A percentile compares a stretch with the other conserved stretches of the same genome.
These are phyloP conservation scores for Blastobotrys muscicola DNA, from an alignment of 805 yeast genomes.

Conservation along the genomic window DNA sequence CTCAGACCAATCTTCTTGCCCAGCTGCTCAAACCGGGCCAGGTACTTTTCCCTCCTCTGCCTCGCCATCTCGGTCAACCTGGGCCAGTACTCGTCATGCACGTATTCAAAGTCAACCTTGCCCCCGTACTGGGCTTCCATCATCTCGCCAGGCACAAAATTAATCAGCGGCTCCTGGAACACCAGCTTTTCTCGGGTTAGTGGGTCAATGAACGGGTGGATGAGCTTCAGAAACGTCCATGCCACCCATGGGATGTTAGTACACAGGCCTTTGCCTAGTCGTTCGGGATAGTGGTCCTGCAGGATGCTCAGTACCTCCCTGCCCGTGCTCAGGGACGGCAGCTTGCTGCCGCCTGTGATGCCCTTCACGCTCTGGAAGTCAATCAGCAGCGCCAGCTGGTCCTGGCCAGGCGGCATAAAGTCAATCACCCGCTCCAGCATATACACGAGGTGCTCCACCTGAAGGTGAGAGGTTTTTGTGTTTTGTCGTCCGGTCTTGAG, in stretches of 20 bases:
- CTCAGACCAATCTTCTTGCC: constrained; percentile 72
- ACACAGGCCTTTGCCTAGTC: constrained; percentile 84
- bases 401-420: constrained; percentile 95
- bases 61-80: constrained; percentile 52
- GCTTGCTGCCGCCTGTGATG: constrained; percentile 42
- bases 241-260: constrained; percentile 93
- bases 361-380: constrained; percentile 76
- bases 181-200: constrained; percentile 88
- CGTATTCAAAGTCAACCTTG: constrained; percentile 68
- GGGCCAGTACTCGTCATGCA: constrained; percentile 75
- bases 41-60: constrained; percentile 50
- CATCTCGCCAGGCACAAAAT: constrained; percentile 74
- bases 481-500: constrained; percentile 93
- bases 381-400: constrained; percentile 78
- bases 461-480: constrained; percentile 80
- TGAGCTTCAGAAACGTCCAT: constrained; percentile 83
- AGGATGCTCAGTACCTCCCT: constrained; percentile 86
- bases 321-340: constrained; percentile 84
- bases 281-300: constrained; percentile 96
- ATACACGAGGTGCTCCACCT: constrained; percentile 91
- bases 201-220: constrained; percentile 95
- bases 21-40: constrained; percentile 57
- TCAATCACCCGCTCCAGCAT: constrained; percentile 89
- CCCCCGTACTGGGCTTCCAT: constrained; percentile 85
- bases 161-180: constrained; percentile 77